Percentiles rank a stretch among this genome's conserved stretches.
These are phyloP conservation scores for Colletotrichum magnum DNA, from an alignment of 2,329 filamentous ascomycete genomes.

Conservation along the genomic window DNA sequence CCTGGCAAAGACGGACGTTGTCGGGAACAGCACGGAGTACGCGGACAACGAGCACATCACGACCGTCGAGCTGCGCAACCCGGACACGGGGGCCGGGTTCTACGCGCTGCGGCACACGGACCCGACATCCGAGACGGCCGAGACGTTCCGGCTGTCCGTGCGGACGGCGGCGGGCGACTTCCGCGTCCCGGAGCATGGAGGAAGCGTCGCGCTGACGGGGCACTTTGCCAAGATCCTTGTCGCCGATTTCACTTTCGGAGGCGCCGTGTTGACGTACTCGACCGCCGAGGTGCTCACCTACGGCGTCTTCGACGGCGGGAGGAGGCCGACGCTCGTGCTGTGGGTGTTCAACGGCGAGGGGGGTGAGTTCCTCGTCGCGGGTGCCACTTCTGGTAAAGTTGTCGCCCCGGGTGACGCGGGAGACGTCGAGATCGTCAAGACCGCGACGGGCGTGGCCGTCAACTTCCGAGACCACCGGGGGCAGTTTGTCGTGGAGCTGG, in stretches of 20 bases:
- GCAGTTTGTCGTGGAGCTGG: neutral
- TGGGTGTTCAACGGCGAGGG: neutral
- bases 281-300: neutral
- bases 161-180: no score
- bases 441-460: neutral
- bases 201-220: no score
- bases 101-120: no score
- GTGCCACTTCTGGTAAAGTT: neutral
- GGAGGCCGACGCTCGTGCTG: neutral
- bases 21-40: no score
- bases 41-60: no score
- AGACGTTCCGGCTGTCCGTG: no score
- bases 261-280: neutral
- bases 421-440: neutral
- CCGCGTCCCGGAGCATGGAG: no score
- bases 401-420: neutral
- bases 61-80: no score
- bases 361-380: neutral
- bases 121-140: no score
- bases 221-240: no score
- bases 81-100: no score
- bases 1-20: no score
- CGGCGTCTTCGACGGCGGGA: neutral
- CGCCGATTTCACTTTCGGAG: neutral
- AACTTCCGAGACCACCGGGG: neutral